These are phyloP conservation scores for Chromera velia DNA, from an alignment of 73 alveolate genomes.

Conservation along the genomic window DNA sequence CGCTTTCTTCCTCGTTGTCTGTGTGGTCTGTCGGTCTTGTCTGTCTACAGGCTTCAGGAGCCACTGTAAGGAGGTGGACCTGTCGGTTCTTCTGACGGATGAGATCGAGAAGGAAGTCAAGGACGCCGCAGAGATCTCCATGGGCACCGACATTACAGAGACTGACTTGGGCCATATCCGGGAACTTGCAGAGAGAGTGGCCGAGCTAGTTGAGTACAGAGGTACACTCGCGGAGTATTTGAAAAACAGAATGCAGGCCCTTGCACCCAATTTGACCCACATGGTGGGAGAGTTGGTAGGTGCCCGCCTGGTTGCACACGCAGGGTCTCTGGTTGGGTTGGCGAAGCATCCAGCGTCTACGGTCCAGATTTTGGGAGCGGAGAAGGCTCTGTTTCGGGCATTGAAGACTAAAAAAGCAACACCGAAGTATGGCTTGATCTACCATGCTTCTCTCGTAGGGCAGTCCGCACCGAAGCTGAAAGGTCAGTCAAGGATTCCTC, in stretches of 20 bases:
- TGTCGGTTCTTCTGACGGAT: background rate
- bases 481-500: slow-evolving; percentile 51
- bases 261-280: slow-evolving; percentile 97
- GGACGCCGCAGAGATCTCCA: slow-evolving; percentile 42
- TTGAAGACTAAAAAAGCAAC: slow-evolving; percentile 56
- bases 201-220: slow-evolving; percentile 76
- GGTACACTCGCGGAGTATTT: slow-evolving; percentile 73
- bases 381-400: slow-evolving; percentile 93
- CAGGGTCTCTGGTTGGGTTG: slow-evolving; percentile 89
- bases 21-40: too few species aligned
- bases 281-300: slow-evolving; percentile 99
- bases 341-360: slow-evolving; percentile 99
- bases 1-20: too few species aligned
- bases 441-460: slow-evolving; percentile 96
- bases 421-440: slow-evolving; percentile 91
- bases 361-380: slow-evolving; percentile 72
- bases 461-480: slow-evolving; percentile 90
- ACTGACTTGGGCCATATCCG: slow-evolving; percentile 79
- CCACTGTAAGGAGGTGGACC: background rate
- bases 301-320: slow-evolving; percentile 98
- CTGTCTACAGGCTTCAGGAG: too few species aligned
- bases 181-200: slow-evolving; percentile 76
- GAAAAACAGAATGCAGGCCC: slow-evolving; percentile 94
- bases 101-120: slow-evolving; percentile 6
- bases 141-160: slow-evolving; percentile 94